Evolutionary conservation across 2,329 filamentous ascomycete species (phyloP).

Genomic region (Acephala macrosclerotiorum): DNA sequence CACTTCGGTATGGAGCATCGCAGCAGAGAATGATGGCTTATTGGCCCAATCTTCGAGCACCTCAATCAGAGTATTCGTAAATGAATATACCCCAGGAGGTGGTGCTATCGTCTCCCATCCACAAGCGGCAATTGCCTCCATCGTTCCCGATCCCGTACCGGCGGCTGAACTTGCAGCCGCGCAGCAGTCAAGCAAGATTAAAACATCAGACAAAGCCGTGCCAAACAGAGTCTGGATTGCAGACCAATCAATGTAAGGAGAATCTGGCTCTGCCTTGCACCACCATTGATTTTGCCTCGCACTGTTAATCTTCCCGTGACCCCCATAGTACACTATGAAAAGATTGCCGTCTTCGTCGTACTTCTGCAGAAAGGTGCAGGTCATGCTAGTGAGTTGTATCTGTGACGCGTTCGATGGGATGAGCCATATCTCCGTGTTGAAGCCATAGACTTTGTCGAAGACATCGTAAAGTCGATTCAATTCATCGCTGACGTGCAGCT

Average conservation of each 20-base stretch:
- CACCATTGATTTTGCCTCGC: conserved; percentile 29
- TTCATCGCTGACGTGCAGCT: conserved; percentile 61
- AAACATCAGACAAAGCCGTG: conserved; percentile 24
- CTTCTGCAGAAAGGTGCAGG: conserved; percentile 63
- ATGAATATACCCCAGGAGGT: conserved; percentile 65
- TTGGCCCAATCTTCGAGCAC: conserved; percentile 64
- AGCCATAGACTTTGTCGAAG: conserved; percentile 58
- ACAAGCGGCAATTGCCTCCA: conserved; percentile 67
- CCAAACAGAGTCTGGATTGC: conserved; percentile 55
- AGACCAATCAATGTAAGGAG: conserved; percentile 55
- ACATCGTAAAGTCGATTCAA: conserved; percentile 63
- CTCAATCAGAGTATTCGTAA: conserved; percentile 65
- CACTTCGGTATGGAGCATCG: conserved; percentile 67
- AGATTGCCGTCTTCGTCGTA: conserved; percentile 62
- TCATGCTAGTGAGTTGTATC: conserved; percentile 50
- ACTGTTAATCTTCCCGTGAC: conserved; percentile 66
- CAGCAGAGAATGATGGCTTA: conserved; percentile 60
- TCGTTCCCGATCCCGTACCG: conserved; percentile 64
- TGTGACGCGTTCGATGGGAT: conserved; percentile 66
- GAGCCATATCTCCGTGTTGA: conserved; percentile 63
- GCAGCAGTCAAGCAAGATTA: conserved; percentile 32
- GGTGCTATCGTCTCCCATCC: conserved; percentile 69
- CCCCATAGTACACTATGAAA: conserved; percentile 66
- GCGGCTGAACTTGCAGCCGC: conserved; percentile 64
- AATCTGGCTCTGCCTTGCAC: conserved; percentile 14